phyloP scores from a whole-genome alignment of 441 rosid species.

The Croton laevigatus region DNA sequence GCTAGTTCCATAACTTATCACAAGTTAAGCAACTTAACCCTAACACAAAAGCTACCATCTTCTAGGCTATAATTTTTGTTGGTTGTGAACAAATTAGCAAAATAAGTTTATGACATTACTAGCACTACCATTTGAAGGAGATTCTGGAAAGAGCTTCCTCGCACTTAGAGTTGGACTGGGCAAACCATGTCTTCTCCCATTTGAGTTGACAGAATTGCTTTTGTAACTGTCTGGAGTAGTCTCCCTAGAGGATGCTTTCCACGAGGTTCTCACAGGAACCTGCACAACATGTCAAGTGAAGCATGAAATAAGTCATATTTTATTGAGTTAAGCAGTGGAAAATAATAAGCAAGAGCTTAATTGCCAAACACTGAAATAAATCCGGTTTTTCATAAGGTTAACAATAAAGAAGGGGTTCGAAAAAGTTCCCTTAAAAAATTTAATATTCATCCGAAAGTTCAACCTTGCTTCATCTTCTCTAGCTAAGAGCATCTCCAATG shows the following conservation, averaged over 20 bases:
- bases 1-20: too few species aligned
- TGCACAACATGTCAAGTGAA: slow-evolving; percentile 26
- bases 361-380: not conserved
- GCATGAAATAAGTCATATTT: not conserved
- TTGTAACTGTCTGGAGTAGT: slow-evolving; percentile 47
- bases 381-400: not conserved
- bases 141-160: slow-evolving; percentile 50
- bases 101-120: slow-evolving; percentile 24
- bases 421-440: not conserved
- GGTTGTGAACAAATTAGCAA: not conserved
- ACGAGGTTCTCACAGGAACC: slow-evolving; percentile 47
- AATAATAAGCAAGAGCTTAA: not conserved
- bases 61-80: not conserved
- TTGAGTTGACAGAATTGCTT: slow-evolving; percentile 55
- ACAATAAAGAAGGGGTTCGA: not conserved
- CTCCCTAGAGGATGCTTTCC: slow-evolving; percentile 45
- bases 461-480: not conserved
- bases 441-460: not conserved
- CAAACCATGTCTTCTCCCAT: slow-evolving; percentile 45
- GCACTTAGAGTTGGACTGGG: slow-evolving; percentile 41
- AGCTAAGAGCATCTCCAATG: too few species aligned
- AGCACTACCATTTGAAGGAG: slow-evolving; percentile 34
- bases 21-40: too few species aligned
- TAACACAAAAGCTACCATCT: too few species aligned
- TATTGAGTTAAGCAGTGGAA: not conserved